Percentiles rank a stretch among this genome's conserved stretches.
Conservation (phyloP, 2,329 filamentous ascomycete genomes). For the Colletotrichum spinosum region DNA sequence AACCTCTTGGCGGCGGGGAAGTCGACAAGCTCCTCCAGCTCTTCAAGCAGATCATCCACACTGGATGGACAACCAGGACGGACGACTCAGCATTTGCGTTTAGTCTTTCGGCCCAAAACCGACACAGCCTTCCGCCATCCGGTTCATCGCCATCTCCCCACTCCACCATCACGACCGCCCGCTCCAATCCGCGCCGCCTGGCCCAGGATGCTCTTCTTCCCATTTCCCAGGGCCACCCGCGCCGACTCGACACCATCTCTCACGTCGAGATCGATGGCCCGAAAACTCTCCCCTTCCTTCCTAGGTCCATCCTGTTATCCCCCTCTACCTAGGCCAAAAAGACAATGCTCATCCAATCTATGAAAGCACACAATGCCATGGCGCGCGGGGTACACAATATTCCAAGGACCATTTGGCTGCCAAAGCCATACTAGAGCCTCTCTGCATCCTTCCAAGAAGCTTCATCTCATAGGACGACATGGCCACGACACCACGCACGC, state of each 20-base stretch:
- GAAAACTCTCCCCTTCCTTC: neutral
- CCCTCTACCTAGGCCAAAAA: neutral
- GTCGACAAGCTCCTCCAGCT: no score
- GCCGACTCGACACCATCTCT: slow-evolving; percentile 1
- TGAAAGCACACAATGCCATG: no score
- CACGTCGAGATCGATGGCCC: slow-evolving; percentile 4
- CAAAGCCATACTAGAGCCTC: no score
- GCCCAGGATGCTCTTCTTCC: slow-evolving; percentile 2
- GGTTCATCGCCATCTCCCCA: neutral
- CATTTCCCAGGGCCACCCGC: neutral
- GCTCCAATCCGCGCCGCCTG: neutral
- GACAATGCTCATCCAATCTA: neutral
- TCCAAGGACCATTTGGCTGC: no score
- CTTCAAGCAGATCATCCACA: no score
- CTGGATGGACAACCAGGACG: no score
- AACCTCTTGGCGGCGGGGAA: no score
- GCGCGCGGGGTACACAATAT: no score
- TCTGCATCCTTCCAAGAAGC: no score
- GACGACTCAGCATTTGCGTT: neutral
- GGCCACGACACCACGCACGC: no score
- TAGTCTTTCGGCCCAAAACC: neutral
- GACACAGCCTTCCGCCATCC: slow-evolving; percentile 17
- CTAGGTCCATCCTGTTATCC: neutral
- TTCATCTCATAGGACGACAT: no score
- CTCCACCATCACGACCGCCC: neutral